Base-by-base conservation (phyloP, 305 asterid genomes). In the Vinca major region DNA sequence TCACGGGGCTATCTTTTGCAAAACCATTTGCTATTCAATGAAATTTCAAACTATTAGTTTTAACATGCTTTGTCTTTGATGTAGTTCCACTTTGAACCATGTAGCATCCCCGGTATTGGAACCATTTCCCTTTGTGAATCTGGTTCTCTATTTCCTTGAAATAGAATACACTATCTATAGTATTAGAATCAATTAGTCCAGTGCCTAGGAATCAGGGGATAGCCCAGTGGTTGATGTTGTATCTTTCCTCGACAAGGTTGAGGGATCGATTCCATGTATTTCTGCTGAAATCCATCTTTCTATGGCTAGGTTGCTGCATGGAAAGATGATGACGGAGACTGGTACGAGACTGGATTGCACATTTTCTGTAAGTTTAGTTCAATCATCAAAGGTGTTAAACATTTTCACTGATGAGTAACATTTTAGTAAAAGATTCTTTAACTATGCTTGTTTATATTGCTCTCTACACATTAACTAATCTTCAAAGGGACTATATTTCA, bases 321-420 rank as follows among this genome's bases (percentile, higher is more conserved):
- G 99, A 85, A 91, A 80, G 99, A 94, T 71, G 85, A 85, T 8
- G 97, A 91, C 48, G 99, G 99, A 62, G 99, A 91, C 79, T 94
- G 96, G 93, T 94, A 94, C 2, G 99, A 94, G 81, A 94, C 97
- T 68, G 99, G 99, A 61, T 75, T 94, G 68, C 97, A 94, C 78
- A 91, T 94, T 82, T 94, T 91, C 71, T 94, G 99, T 91, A 85
- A 89, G 99, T 85, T 74, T 66, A 37, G 99, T 85, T 74, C 64
- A 37, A 20, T 40, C 56, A 50, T 5, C 14, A 48, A 33, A 37
- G 26, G 19, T 48, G 10, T 56, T 51, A 41, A 47, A 33, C 55
- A 19, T 40, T 66, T 72, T 1, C 5, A 17, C 11, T 37, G 51
- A 48, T 45, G 63, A 54, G 20, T 50, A 10, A 3, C 2, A 16